Conservation (phyloP, 108 stramenopile species). For the Bacterosira constricta region DNA sequence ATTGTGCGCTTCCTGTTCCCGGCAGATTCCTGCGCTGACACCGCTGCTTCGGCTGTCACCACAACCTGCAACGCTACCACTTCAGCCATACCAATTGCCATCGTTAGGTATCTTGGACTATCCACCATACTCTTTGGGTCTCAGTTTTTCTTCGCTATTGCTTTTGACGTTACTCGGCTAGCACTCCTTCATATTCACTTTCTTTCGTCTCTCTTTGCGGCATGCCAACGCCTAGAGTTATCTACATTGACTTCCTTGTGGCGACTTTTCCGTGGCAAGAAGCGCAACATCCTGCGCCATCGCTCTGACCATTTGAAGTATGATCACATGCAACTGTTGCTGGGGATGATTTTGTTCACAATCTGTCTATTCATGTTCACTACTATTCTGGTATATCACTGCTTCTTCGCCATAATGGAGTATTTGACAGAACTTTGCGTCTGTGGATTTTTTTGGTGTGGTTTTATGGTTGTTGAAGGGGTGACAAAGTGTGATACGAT, state of each 20-base stretch:
- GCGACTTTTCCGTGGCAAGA: conserved; percentile 92
- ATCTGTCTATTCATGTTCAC: conserved; percentile 87
- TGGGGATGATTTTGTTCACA: conserved; percentile 87
- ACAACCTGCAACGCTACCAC: neutral
- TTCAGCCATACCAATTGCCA: neutral
- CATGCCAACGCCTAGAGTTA: conserved; percentile 52
- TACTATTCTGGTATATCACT: conserved; percentile 79
- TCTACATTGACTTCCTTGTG: conserved; percentile 74
- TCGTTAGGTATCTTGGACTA: conserved; percentile 10
- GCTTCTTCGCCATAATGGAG: conserved; percentile 64
- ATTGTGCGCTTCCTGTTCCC: conserved; percentile 4
- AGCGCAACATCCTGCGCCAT: conserved; percentile 79
- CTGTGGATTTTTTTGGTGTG: conserved; percentile 17
- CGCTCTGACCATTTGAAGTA: conserved; percentile 88
- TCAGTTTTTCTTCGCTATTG: conserved; percentile 51
- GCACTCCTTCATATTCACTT: conserved; percentile 58
- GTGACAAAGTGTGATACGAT: conserved; percentile 17
- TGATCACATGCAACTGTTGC: conserved; percentile 81
- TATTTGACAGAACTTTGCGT: conserved; percentile 6
- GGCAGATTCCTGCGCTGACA: neutral
- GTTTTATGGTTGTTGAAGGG: conserved; percentile 19
- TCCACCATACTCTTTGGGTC: conserved; percentile 29
- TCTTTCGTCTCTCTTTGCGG: conserved; percentile 47
- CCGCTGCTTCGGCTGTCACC: neutral
- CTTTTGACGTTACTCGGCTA: conserved; percentile 61